Conservation (phyloP, 108 stramenopile genomes). For the Skeletonema tropicum region DNA sequence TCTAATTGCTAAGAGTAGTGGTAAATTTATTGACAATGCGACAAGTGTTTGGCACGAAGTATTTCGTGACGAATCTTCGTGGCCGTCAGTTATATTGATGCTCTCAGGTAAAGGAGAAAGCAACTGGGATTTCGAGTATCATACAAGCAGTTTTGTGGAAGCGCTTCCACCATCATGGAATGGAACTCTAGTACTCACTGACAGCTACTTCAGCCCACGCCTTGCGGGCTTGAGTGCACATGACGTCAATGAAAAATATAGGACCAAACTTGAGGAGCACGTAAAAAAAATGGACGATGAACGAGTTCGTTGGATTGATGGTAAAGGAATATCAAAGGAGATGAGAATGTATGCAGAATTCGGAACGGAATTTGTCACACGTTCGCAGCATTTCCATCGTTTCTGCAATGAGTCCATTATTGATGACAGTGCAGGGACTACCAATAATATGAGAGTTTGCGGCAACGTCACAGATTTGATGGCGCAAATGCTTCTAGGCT, state of each 20-base stretch:
- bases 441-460: conserved; percentile 21
- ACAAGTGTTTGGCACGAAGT: conserved; percentile 43
- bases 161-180: conserved; percentile 26
- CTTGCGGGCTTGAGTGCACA: conserved; percentile 10
- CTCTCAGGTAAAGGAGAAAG: conserved; percentile 14
- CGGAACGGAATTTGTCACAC: conserved; percentile 26
- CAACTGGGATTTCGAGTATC: conserved; percentile 36
- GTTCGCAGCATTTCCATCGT: conserved; percentile 51
- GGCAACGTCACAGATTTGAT: conserved; percentile 44
- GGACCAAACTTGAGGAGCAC: conserved; percentile 9
- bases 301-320: conserved; percentile 43
- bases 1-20: conserved; percentile 29
- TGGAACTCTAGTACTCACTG: conserved; percentile 29
- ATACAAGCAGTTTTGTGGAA: conserved; percentile 17
- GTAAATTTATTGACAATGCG: conserved; percentile 39
- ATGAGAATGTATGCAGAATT: conserved; percentile 35
- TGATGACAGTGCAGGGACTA: not conserved
- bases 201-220: conserved; percentile 23
- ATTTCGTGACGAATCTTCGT: conserved; percentile 23
- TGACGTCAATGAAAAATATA: conserved; percentile 1
- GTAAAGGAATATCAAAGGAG: conserved; percentile 38
- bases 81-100: conserved; percentile 40
- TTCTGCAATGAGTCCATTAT: conserved; percentile 16
- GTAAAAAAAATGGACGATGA: conserved; percentile 16
- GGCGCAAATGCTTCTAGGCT: conserved; percentile 31